Base-by-base conservation (phyloP, 108 stramenopile species). In the Pseudonitzschia pungens region DNA sequence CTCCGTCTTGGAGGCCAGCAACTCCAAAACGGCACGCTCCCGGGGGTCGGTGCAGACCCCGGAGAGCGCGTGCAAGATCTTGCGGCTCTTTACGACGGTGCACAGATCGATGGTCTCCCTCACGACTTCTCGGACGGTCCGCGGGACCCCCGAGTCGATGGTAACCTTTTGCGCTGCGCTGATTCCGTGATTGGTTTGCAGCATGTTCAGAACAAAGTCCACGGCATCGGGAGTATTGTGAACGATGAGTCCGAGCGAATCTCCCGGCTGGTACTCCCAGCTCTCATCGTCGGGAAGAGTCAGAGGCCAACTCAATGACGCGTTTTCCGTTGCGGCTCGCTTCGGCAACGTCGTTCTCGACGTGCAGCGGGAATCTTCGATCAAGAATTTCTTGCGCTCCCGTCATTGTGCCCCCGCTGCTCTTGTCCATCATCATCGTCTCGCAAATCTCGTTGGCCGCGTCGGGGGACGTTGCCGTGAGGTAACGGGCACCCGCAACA, bases 231-330 rank as follows among this genome's bases (percentile, higher is more conserved):
- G 71, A 0, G 86, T 20, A 65, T 97, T 96, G 40, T 89, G 73
- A 12, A 94, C 89, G 16, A 88, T 32, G 18, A 98, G 45, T 28
- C 95, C 96, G 2, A 98, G 52, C 10, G 94, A 86, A 70, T 98
- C 97, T 22, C 97, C 97, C 0, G 97, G 97, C 59, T 88, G 79
- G 68, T 94, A 98, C 45, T 93, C 90, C 48, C 90, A 78, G 1
- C 83, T 83, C 59, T 81, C 86, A 62, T 96, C 91, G 59, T 96
- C 89, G 7, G 89, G 93, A 33, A 96, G 77, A 0, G 86, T n/a
- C 75, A 1, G 95, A 63, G 7, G 74, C 73, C 80, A 94, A 70
- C 78, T 96, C 93, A 51, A 95, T 83, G 5, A 96, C 95, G 10
- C 95, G 87, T 72, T 95, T 94, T 42, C 83, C 89, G 69, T 95